Conservation (phyloP, 371 early-diverging fungal species). For the Apophysomyces ossiformis region DNA sequence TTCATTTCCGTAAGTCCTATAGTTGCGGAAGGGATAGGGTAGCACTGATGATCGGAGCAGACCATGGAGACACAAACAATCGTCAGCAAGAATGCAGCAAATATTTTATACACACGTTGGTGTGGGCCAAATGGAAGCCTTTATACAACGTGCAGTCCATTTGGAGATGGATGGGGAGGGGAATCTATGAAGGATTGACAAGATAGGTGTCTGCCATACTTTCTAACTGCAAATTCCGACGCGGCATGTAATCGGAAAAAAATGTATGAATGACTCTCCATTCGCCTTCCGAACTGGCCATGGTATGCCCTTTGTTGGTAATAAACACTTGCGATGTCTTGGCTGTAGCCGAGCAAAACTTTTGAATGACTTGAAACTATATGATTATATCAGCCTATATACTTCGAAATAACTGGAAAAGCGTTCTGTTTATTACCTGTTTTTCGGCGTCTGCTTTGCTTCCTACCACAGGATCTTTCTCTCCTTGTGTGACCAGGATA, state of each 20-base stretch:
- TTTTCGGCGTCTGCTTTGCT: slow-evolving; percentile 44
- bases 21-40: background rate
- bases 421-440: slow-evolving; percentile 29
- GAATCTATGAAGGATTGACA: slow-evolving; percentile 31
- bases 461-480: slow-evolving; percentile 50
- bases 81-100: slow-evolving; percentile 59
- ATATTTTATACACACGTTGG: slow-evolving; percentile 56
- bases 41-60: slow-evolving; percentile 21
- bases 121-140: slow-evolving; percentile 23
- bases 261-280: slow-evolving; percentile 62
- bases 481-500: slow-evolving; percentile 59
- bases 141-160: slow-evolving; percentile 27
- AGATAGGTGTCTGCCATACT: slow-evolving; percentile 60
- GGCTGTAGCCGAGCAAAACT: slow-evolving; percentile 39
- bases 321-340: slow-evolving; percentile 43
- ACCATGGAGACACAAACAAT: slow-evolving; percentile 75
- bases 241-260: slow-evolving; percentile 54
- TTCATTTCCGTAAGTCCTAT: slow-evolving; percentile 55
- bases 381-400: too few species aligned
- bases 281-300: slow-evolving; percentile 55
- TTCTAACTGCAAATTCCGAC: slow-evolving; percentile 50
- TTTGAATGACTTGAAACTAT: slow-evolving; percentile 40
- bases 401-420: too few species aligned
- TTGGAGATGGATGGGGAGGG: slow-evolving; percentile 52
- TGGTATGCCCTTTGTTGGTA: slow-evolving; percentile 51